phyloP scores from a whole-genome alignment of 2,329 filamentous ascomycete species.

The Aspergillus quadrilineatus region DNA sequence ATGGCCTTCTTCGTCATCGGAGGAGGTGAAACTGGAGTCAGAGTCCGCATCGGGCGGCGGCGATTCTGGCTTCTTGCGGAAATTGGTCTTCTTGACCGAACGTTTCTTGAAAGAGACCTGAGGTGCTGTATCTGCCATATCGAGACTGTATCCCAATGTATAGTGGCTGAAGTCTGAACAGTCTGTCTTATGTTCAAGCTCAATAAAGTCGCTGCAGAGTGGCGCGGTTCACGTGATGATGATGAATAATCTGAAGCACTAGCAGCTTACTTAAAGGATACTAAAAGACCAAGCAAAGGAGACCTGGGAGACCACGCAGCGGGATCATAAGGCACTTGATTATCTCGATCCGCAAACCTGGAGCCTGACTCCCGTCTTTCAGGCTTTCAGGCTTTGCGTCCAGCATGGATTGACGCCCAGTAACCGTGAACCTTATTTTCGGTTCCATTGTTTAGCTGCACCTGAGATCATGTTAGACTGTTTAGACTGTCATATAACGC shows the following conservation, averaged over 20 bases:
- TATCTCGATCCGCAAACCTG: too few relatives aligned
- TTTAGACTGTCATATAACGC: not conserved
- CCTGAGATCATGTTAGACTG: not conserved
- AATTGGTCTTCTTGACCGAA: constrained; percentile 71
- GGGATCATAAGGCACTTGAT: not conserved
- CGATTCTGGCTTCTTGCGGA: constrained; percentile 77
- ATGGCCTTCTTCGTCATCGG: constrained; percentile 73
- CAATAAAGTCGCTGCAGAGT: not conserved
- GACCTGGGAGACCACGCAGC: not conserved
- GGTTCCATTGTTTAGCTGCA: constrained; percentile 10
- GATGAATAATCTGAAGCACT: not conserved
- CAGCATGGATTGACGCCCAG: constrained; percentile 1
- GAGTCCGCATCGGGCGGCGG: constrained; percentile 65
- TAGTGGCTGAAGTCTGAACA: not conserved
- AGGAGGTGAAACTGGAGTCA: constrained; percentile 67
- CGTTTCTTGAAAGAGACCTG: constrained; percentile 74
- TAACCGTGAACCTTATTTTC: constrained; percentile 14
- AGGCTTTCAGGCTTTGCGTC: not conserved
- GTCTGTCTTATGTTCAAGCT: not conserved
- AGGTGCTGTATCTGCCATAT: constrained; percentile 6
- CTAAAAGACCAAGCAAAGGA: too few relatives aligned
- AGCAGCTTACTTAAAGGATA: not conserved
- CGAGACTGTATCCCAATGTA: not conserved
- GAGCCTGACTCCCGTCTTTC: not conserved
- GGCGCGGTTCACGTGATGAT: not conserved